These are phyloP conservation scores for Boletales sp. DNA, from an alignment of 768 basidiomycete genomes.

Conservation along the genomic window DNA sequence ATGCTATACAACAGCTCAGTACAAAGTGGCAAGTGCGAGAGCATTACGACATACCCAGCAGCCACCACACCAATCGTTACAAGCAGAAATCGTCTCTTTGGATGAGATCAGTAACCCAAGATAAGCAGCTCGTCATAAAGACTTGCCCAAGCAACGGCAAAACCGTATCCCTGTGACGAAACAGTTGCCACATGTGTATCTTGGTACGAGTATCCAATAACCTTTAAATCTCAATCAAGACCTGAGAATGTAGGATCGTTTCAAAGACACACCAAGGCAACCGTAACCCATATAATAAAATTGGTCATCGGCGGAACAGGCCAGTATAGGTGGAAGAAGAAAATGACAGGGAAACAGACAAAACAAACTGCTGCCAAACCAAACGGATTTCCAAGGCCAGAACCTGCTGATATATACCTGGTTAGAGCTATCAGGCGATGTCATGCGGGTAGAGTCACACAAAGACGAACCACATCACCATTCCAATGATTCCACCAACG, in stretches of 20 bases:
- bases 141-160: slow-evolving; percentile 68
- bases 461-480: slow-evolving; percentile 58
- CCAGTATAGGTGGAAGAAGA: slow-evolving; percentile 69
- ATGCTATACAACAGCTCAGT: slow-evolving; percentile 37
- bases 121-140: background rate
- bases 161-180: slow-evolving; percentile 56
- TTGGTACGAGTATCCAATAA: slow-evolving; percentile 73
- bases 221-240: slow-evolving; percentile 33
- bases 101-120: background rate
- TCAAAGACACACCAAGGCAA: slow-evolving; percentile 45
- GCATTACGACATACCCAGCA: slow-evolving; percentile 57
- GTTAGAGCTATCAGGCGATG: background rate
- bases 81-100: slow-evolving; percentile 61
- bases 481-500: slow-evolving; percentile 58
- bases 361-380: slow-evolving; percentile 67
- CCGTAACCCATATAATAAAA: slow-evolving; percentile 64
- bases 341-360: slow-evolving; percentile 70
- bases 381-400: slow-evolving; percentile 56
- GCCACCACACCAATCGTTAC: slow-evolving; percentile 70
- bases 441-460: background rate
- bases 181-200: slow-evolving; percentile 47
- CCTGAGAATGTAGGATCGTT: background rate
- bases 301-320: slow-evolving; percentile 72
- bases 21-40: background rate
- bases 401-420: slow-evolving; percentile 71